Percentiles rank a stretch among this genome's conserved stretches.
Conservation (phyloP, 2,329 filamentous ascomycete species). For the Penicillium freii region DNA sequence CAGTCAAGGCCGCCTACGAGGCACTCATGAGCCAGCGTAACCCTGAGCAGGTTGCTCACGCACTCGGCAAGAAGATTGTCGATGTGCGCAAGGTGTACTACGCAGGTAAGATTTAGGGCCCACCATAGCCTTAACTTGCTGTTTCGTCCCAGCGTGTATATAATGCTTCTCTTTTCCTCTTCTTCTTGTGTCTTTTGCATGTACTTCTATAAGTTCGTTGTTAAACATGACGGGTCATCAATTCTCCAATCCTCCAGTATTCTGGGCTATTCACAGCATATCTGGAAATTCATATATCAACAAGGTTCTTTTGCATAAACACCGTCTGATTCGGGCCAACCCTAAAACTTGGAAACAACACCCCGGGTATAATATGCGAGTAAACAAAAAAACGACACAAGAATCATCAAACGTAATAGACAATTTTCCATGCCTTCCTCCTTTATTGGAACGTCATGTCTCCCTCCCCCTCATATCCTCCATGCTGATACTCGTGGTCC, state of each 20-base stretch:
- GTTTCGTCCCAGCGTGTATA: constrained; percentile 26
- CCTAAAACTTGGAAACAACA: constrained; percentile 1
- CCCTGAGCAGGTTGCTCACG: constrained; percentile 85
- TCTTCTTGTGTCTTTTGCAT: constrained; percentile 27
- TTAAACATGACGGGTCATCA: constrained; percentile 20
- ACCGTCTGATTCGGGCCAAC: neutral
- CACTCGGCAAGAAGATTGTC: constrained; percentile 89
- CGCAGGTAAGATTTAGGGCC: constrained; percentile 64
- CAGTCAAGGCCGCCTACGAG: constrained; percentile 84
- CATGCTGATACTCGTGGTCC: constrained; percentile 16
- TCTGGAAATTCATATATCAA: constrained; percentile 15
- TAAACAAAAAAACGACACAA: constrained; percentile 1
- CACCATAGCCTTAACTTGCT: constrained; percentile 7
- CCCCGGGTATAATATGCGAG: constrained; percentile 13
- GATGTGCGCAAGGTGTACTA: constrained; percentile 98
- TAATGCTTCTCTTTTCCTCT: constrained; percentile 22
- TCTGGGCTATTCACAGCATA: constrained; percentile 7
- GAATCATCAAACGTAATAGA: constrained; percentile 9
- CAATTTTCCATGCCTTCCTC: neutral
- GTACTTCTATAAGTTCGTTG: constrained; percentile 31
- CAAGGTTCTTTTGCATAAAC: neutral
- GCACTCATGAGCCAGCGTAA: constrained; percentile 79
- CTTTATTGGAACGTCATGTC: constrained; percentile 28
- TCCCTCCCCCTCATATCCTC: constrained; percentile 21
- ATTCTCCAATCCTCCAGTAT: constrained; percentile 11